Conservation (phyloP, 1,284 basidiomycete species). For the Volvariella volvacea region DNA sequence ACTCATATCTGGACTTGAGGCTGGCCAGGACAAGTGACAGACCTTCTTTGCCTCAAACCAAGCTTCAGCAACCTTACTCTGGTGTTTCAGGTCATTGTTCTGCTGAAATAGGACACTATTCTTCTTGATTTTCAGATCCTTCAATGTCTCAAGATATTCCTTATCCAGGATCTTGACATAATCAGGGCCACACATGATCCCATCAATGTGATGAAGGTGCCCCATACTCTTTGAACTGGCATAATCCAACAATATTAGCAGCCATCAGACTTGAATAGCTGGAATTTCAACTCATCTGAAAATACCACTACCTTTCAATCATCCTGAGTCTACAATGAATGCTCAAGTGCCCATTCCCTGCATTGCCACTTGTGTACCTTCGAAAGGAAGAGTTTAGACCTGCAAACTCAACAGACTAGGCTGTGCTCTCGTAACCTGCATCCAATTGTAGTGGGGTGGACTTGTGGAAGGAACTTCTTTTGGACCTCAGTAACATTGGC, state of each 20-base stretch:
- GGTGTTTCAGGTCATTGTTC: neutral
- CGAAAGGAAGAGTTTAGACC: too few relatives aligned
- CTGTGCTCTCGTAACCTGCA: too few relatives aligned
- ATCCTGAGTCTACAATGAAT: too few relatives aligned
- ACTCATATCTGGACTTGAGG: neutral
- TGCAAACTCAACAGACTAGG: too few relatives aligned
- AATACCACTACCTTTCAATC: neutral
- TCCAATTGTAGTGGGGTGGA: too few relatives aligned
- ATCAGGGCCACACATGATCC: neutral
- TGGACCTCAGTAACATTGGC: too few relatives aligned
- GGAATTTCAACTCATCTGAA: constrained; percentile 1
- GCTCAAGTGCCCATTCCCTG: too few relatives aligned
- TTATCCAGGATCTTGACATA: neutral
- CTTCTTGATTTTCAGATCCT: neutral
- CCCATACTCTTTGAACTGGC: neutral
- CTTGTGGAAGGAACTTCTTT: too few relatives aligned
- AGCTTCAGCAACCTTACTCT: too few relatives aligned
- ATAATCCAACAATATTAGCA: constrained; percentile 1
- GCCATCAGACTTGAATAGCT: constrained; percentile 1
- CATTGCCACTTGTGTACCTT: too few relatives aligned
- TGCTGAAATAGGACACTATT: neutral
- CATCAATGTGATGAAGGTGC: too few relatives aligned
- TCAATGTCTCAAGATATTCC: neutral
- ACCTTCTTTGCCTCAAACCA: too few relatives aligned
- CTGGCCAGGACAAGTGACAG: neutral